Conservation (phyloP, 2,329 filamentous ascomycete genomes). For the Ustulina deusta region DNA sequence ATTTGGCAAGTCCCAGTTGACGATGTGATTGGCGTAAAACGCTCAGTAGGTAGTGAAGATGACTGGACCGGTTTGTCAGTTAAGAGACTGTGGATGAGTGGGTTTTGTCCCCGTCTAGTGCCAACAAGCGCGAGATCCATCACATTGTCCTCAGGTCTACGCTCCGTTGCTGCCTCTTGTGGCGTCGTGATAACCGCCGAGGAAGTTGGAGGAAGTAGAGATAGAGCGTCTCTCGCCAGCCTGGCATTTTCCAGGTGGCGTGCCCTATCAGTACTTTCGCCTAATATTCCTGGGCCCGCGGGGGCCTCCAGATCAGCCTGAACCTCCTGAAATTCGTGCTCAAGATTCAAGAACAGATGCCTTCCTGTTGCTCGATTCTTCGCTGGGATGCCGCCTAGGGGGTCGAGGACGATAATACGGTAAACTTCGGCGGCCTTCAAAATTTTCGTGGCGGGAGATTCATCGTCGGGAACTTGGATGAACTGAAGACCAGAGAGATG, state of each 20-base stretch:
- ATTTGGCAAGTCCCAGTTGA: slow-evolving; percentile 52
- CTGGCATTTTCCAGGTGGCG: slow-evolving; percentile 76
- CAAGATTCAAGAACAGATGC: slow-evolving; percentile 91
- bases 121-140: slow-evolving; percentile 63
- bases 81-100: slow-evolving; percentile 92
- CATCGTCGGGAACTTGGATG: slow-evolving; percentile 55
- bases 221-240: slow-evolving; percentile 76
- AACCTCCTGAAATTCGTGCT: slow-evolving; percentile 85
- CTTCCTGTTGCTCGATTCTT: slow-evolving; percentile 69
- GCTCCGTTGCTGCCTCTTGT: slow-evolving; percentile 75
- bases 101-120: slow-evolving; percentile 74
- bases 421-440: slow-evolving; percentile 68
- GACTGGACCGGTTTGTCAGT: slow-evolving; percentile 95
- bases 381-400: slow-evolving; percentile 85
- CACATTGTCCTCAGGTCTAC: slow-evolving; percentile 63
- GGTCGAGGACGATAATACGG: slow-evolving; percentile 88
- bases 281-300: slow-evolving; percentile 39
- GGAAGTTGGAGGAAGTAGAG: slow-evolving; percentile 82
- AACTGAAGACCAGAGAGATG: slow-evolving; percentile 78
- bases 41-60: slow-evolving; percentile 83
- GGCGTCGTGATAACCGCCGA: slow-evolving; percentile 93
- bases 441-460: slow-evolving; percentile 51
- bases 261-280: slow-evolving; percentile 49
- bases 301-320: slow-evolving; percentile 66
- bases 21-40: slow-evolving; percentile 61